These are phyloP conservation scores for Solanum lycopersicoides DNA, from an alignment of 257 asterid species.

Conservation along the genomic window DNA sequence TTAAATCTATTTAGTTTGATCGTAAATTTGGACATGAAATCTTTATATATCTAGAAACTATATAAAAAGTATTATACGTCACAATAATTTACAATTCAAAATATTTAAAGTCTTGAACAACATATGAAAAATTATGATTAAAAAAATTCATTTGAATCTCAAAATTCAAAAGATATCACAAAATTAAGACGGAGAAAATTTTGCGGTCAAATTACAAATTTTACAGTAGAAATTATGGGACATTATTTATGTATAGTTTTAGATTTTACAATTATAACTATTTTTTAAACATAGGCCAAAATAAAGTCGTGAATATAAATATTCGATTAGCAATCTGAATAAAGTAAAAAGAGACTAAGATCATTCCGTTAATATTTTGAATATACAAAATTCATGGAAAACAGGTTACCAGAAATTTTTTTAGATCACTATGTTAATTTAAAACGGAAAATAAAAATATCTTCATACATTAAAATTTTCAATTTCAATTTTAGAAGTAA, in stretches of 20 bases:
- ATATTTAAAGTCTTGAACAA: too few species aligned
- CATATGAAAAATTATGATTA: not conserved
- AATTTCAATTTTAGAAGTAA: too few species aligned
- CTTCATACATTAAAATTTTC: not conserved
- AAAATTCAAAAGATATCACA: not conserved
- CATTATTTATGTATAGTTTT: not conserved
- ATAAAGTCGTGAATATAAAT: too few species aligned
- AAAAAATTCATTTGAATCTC: not conserved
- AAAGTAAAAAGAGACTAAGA: too few species aligned
- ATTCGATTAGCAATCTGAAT: too few species aligned
- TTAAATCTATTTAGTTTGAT: not conserved
- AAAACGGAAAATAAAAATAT: too few species aligned
- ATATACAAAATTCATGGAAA: not conserved
- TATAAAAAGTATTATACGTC: not conserved
- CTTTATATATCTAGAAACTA: not conserved
- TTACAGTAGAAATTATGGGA: too few species aligned
- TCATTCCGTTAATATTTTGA: too few species aligned
- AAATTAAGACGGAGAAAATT: too few species aligned
- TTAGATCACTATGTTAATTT: not conserved
- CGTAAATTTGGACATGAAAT: rapidly evolving
- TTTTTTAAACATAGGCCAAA: not conserved
- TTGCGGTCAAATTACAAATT: not conserved
- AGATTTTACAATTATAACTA: too few species aligned
- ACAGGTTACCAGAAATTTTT: too few species aligned
- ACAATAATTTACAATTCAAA: too few species aligned